phyloP scores from a whole-genome alignment of 208 protist genomes.

The Borovskyia barvae region DNA sequence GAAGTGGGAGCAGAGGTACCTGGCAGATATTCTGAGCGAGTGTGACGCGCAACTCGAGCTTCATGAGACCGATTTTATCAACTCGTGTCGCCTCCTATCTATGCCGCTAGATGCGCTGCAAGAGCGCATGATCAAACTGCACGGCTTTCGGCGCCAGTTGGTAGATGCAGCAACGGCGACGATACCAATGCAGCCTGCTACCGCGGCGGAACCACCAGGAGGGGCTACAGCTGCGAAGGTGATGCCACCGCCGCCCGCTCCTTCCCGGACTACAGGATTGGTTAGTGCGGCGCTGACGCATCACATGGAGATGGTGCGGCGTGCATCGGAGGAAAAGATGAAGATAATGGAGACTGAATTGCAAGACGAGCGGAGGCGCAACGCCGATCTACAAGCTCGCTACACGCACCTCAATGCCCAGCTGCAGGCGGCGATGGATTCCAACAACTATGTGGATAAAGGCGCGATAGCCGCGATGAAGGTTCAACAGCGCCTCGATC shows the following conservation, averaged over 20 bases:
- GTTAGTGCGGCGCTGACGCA: constrained; percentile 1
- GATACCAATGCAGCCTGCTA: neutral
- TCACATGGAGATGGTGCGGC: constrained; percentile 10
- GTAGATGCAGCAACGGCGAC: neutral
- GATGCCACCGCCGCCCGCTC: neutral
- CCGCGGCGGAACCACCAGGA: neutral
- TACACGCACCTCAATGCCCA: constrained; percentile 17
- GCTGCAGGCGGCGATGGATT: constrained; percentile 12
- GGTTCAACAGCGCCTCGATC: constrained; percentile 10
- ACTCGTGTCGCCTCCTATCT: constrained; percentile 2
- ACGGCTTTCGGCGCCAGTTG: constrained; percentile 7
- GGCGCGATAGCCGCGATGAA: constrained; percentile 10
- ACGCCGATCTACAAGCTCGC: constrained; percentile 12
- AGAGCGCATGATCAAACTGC: constrained; percentile 10
- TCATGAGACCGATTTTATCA: constrained; percentile 15
- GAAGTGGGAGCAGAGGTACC: constrained; percentile 24
- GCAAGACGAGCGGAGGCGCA: neutral
- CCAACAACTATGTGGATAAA: constrained; percentile 14
- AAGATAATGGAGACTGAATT: neutral
- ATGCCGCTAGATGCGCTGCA: constrained; percentile 20
- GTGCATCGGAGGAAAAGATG: neutral
- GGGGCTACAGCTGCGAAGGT: neutral
- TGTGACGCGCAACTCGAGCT: constrained; percentile 24
- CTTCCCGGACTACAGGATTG: constrained; percentile 3
- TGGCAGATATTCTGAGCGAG: constrained; percentile 21